phyloP scores from a whole-genome alignment of 164 flowering plant genomes.

The grape (Vitis vinifera) region ASM3070453v1 NC_081819.1:20378501-20379000 shows the following conservation, averaged over 20 bases:
- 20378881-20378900: slow-evolving; percentile 74
- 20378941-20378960: slow-evolving; percentile 57
- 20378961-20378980: slow-evolving; percentile 50
- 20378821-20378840: slow-evolving; percentile 63
- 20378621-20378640: slow-evolving; percentile 47
- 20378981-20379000: slow-evolving; percentile 54
- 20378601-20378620: slow-evolving; percentile 66
- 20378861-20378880: slow-evolving; percentile 72
- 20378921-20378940: slow-evolving; percentile 68
- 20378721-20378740: slow-evolving; percentile 80
- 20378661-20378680: slow-evolving; percentile 65
- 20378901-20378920: slow-evolving; percentile 73
- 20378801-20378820: slow-evolving; percentile 61
- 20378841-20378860: slow-evolving; percentile 73
- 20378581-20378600: slow-evolving; percentile 57
- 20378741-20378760: slow-evolving; percentile 70
- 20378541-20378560: slow-evolving; percentile 66
- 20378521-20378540: slow-evolving; percentile 61
- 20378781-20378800: slow-evolving; percentile 43
- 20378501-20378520: slow-evolving; percentile 55
- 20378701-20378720: slow-evolving; percentile 71
- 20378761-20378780: slow-evolving; percentile 55
- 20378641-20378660: slow-evolving; percentile 60
- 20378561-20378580: slow-evolving; percentile 58
- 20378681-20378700: slow-evolving; percentile 52